Conservation (phyloP, 345 rosid genomes). For the Ricinus communis region DNA sequence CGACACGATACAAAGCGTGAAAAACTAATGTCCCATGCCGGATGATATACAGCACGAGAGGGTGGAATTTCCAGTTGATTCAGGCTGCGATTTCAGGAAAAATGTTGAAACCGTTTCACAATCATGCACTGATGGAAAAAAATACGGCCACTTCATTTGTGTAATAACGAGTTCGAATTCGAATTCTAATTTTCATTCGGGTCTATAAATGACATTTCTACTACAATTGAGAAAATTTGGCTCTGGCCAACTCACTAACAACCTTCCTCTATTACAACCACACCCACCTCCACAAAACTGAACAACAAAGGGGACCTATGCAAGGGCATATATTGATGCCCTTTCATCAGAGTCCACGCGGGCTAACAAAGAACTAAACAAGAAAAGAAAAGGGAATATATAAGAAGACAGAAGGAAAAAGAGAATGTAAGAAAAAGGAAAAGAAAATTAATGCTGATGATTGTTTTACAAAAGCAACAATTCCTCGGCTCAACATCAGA, state of each 20-base stretch:
- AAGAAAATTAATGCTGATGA: slow-evolving; percentile 22
- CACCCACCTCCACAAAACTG: slow-evolving; percentile 42
- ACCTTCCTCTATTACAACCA: slow-evolving; percentile 25
- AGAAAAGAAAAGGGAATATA: neutral
- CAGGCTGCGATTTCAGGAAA: no score
- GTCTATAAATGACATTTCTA: slow-evolving; percentile 19
- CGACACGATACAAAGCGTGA: no score
- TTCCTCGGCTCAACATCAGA: slow-evolving; percentile 28
- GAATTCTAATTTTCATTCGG: slow-evolving; percentile 36
- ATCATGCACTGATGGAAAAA: no score
- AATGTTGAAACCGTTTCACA: no score
- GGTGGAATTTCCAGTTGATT: no score
- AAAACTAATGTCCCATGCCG: no score
- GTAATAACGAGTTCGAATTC: neutral
- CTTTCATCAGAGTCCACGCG: slow-evolving; percentile 29
- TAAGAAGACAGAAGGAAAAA: neutral
- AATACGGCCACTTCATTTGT: neutral
- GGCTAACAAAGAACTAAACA: neutral
- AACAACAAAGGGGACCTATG: slow-evolving; percentile 25
- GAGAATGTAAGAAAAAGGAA: slow-evolving; percentile 3
- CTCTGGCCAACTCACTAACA: slow-evolving; percentile 14
- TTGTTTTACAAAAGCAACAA: slow-evolving; percentile 36
- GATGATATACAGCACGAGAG: no score
- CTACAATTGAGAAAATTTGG: slow-evolving; percentile 36
- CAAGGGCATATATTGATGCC: slow-evolving; percentile 39